These are phyloP conservation scores for Exophiala viscosa DNA, from an alignment of 2,329 filamentous ascomycete genomes.

Conservation along the genomic window DNA sequence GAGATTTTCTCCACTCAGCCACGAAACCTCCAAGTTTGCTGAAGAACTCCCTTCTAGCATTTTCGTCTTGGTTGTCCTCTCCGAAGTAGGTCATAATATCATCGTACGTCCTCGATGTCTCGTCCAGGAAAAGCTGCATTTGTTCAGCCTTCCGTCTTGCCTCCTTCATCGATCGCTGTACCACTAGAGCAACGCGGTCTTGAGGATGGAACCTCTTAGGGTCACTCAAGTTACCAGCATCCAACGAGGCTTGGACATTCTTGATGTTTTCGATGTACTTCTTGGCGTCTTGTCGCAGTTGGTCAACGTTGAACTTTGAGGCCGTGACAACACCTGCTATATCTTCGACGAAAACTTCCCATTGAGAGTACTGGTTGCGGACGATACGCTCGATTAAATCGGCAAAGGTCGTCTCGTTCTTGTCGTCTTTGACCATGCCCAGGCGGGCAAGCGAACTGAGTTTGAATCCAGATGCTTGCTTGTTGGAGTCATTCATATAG, in stretches of 20 bases:
- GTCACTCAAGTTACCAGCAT: slow-evolving; percentile 90
- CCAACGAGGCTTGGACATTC: slow-evolving; percentile 87
- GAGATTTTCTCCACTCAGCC: slow-evolving; percentile 90
- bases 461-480: slow-evolving; percentile 97
- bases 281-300: slow-evolving; percentile 79
- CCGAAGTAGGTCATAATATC: slow-evolving; percentile 97
- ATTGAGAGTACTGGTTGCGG: slow-evolving; percentile 91
- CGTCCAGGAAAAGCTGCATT: slow-evolving; percentile 86
- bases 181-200: slow-evolving; percentile 86
- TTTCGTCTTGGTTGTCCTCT: slow-evolving; percentile 87
- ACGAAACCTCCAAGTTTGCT: slow-evolving; percentile 87
- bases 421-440: slow-evolving; percentile 98
- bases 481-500: slow-evolving; percentile 99
- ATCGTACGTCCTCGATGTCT: slow-evolving; percentile 86
- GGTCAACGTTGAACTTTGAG: slow-evolving; percentile 93
- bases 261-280: slow-evolving; percentile 92
- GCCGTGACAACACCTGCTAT: slow-evolving; percentile 72
- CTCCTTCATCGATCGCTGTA: slow-evolving; percentile 94
- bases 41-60: slow-evolving; percentile 92
- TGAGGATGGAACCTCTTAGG: slow-evolving; percentile 97
- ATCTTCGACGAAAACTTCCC: slow-evolving; percentile 83
- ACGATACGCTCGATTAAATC: slow-evolving; percentile 96
- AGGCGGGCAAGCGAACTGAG: slow-evolving; percentile 87
- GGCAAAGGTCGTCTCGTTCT: slow-evolving; percentile 93
- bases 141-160: slow-evolving; percentile 93